Base-by-base conservation (phyloP, 148 eudicot genomes). In the Nepenthes mirabilis region DNA sequence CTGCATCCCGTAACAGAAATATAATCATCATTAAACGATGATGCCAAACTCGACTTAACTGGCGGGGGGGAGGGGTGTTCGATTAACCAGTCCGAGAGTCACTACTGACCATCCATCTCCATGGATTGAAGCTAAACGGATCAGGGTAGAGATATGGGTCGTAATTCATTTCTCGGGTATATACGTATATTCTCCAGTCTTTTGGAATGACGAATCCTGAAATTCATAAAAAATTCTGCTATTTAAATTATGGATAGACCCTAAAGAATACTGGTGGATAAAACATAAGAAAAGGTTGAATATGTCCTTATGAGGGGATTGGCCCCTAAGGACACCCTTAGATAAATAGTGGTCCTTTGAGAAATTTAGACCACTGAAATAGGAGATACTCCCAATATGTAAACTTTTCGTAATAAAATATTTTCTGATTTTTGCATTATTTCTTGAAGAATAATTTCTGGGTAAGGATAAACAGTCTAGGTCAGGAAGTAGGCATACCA, bases 121-220 rank as follows among this genome's bases (percentile, higher is more conserved):
- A 88, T 2, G 96, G 98, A 57, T 88, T 93, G 68, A 93, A 93
- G 57, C 84, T 65, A 0, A 71, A 69, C 11, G 98, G 95, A 47
- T 88, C 91, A 0, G 91, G 85, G 68, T 88, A 88, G 37, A 86
- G 36, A 40, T 67, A 63, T 6, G 85, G 82, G 52, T 88, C 96
- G 14, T 86, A 88, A 73, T 93, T 86, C 6, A 83, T 68, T 72
- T 93, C 98, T 61, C 96, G 75, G 13, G 87, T 84, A 60, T 93
- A 93, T 5, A 88, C 95, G 67, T 93, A 93, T 57, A 93, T 88
- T 70, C 87, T 88, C 98, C 98, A 93, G 11, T 96, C 98, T 66
- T 88, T 52, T 0, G 98, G 98, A 68, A 93, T 80, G 47, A 75
- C 56, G 63, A 63, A 88, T 34, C 96, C 96, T 93, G 85, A 48